Evolutionary conservation across 2,329 filamentous ascomycete species (phyloP).

Genomic region (Penicillium griseofulvum): DNA sequence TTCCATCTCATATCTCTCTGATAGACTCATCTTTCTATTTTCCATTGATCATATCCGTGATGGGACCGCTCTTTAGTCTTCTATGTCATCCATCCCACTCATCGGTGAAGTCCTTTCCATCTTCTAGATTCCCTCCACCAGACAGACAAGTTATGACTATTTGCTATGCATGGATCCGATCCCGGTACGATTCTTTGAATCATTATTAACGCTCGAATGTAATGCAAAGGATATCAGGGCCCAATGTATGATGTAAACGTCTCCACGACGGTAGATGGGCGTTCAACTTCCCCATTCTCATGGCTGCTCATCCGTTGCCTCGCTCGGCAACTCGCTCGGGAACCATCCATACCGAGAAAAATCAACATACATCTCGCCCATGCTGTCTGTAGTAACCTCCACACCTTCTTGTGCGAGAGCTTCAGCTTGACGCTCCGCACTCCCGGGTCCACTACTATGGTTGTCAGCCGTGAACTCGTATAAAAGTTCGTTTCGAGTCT

Average conservation of each 20-base stretch:
- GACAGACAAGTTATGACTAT: background rate
- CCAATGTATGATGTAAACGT: too few relatives aligned
- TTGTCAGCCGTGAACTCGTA: constrained; percentile 3
- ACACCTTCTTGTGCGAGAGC: constrained; percentile 44
- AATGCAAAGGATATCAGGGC: background rate
- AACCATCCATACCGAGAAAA: constrained; percentile 49
- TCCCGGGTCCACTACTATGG: constrained; percentile 39
- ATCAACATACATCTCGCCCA: constrained; percentile 47
- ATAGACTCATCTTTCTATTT: background rate
- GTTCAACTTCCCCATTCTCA: constrained; percentile 12
- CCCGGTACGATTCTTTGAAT: background rate
- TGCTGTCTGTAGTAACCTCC: constrained; percentile 39
- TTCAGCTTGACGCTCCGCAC: constrained; percentile 44
- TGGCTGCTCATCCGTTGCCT: constrained; percentile 16
- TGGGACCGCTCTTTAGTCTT: background rate
- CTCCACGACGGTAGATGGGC: background rate
- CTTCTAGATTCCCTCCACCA: background rate
- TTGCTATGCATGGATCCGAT: background rate
- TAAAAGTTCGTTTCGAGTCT: background rate
- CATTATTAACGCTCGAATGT: background rate
- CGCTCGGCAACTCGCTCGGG: constrained; percentile 36
- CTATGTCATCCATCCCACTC: background rate
- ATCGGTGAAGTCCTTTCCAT: background rate
- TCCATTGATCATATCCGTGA: background rate
- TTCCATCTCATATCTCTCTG: background rate